Evolutionary conservation across 139 green algal genomes (phyloP), one percentile per base, ranked within the genome.

Genomic region (Coelastrella sp.): DNA sequence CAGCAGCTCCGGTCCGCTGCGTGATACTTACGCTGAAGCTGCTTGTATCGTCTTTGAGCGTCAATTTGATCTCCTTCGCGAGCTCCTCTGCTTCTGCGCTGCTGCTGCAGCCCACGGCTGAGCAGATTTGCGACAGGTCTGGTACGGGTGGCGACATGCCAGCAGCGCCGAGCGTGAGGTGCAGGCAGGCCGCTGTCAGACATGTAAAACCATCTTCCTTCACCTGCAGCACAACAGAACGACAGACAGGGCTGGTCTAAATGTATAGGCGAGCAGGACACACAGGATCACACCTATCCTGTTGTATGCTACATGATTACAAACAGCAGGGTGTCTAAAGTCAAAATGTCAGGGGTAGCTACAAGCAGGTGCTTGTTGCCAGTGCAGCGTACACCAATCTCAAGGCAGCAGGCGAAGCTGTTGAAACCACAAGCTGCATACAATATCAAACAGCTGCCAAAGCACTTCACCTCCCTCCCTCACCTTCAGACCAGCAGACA

Each of bases 401-500:
- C 32, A 47, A 47, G 32, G 32, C 32, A 47, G 32, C 32, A 47
- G 32, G 32, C 32, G 32, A 47, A 47, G 32, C 32, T 47, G 32
- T 47, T 47, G 32, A 47, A 47, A 47, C 32, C 32, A 47, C 32
- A 47, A 47, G 32, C 32, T 47, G 32, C 32, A 47, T 47, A 47
- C 32, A 47, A 47, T 47, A 47, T 0, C 32, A 47, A 47, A 47
- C 32, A 47, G 32, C 32, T 47, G 32, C 32, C 32, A 47, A 47
- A 47, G 32, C 32, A 47, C 32, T 47, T 47, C 32, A 47, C 32
- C 32, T 47, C 32, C 32, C 76, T 60, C 60, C 3, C 76, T 8
- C 20, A 87, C 81, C 81, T 87, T 87, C 13, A 87, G 13, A 61
- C 81, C 76, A 16, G 81, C 81, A 23, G 59, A 76, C 91, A 94